Evolutionary conservation across 2,329 filamentous ascomycete genomes (phyloP).

Genomic region (Parastagonospora avenae): DNA sequence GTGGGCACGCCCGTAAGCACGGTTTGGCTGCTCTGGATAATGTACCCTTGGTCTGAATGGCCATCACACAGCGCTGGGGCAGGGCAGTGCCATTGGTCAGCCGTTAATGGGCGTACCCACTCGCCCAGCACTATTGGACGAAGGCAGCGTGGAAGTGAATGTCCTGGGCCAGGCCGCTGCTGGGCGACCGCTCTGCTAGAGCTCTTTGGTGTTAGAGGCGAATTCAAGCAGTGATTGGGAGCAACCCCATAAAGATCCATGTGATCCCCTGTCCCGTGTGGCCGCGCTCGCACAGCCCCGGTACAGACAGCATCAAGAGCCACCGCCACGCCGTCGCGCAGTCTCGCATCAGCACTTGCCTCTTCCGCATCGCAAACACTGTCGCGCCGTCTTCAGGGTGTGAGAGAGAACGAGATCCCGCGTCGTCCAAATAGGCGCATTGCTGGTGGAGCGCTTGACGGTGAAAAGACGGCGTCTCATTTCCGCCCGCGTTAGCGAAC

Average conservation of each 20-base stretch:
- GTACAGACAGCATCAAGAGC: slow-evolving; percentile 2
- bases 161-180: slow-evolving; percentile 28
- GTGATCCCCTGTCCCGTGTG: slow-evolving; percentile 32
- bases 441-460: slow-evolving; percentile 27
- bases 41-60: slow-evolving; percentile 11
- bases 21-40: slow-evolving; percentile 9
- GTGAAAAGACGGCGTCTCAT: slow-evolving; percentile 41
- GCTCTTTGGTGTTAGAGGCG: slow-evolving; percentile 29
- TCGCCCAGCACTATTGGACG: slow-evolving; percentile 13
- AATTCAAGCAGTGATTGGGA: slow-evolving; percentile 20
- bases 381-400: slow-evolving; percentile 8
- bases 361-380: slow-evolving; percentile 15
- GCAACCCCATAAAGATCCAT: slow-evolving; percentile 26
- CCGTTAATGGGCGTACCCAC: slow-evolving; percentile 13
- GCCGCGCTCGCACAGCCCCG: slow-evolving; percentile 26
- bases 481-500: slow-evolving; percentile 44
- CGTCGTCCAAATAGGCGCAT: slow-evolving; percentile 7
- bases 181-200: slow-evolving; percentile 23
- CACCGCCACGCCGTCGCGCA: slow-evolving; percentile 2
- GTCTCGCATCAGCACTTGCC: slow-evolving; percentile 8
- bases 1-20: neutral
- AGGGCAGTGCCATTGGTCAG: slow-evolving; percentile 13
- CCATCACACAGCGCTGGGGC: slow-evolving; percentile 8
- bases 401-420: slow-evolving; percentile 6
- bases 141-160: slow-evolving; percentile 18